Evolutionary conservation across 345 rosid genomes (phyloP).

Genomic region (Populus nigra): DNA sequence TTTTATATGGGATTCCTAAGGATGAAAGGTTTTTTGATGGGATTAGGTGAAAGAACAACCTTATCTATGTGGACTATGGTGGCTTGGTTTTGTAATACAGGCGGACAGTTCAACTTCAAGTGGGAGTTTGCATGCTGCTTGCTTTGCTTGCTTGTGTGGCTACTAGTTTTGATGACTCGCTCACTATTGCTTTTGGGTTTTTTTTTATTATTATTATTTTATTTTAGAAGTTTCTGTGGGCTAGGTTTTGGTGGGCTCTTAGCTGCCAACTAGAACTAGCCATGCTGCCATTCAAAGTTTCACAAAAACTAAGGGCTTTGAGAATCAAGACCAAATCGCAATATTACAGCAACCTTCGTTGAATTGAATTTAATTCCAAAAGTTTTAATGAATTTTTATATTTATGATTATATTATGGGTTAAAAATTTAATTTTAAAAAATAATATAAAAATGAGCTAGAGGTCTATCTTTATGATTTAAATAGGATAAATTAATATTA

Average conservation of each 20-base stretch:
- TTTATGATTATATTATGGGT: no score
- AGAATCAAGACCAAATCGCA: no score
- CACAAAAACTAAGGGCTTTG: conserved; percentile 1
- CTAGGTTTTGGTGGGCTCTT: not conserved
- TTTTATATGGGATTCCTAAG: not conserved
- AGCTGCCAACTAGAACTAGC: conserved; percentile 9
- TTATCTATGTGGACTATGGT: not conserved
- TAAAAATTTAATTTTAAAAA: no score
- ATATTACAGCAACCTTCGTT: no score
- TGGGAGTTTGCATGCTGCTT: not conserved
- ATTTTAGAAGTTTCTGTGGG: not conserved
- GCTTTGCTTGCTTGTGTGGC: conserved; percentile 12
- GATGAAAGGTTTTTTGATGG: not conserved
- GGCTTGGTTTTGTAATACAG: not conserved
- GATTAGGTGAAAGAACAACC: not conserved
- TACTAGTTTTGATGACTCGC: conserved; percentile 1
- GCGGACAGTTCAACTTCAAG: conserved; percentile 19
- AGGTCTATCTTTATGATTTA: no score
- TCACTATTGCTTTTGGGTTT: not conserved
- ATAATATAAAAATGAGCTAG: no score
- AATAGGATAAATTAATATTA: no score
- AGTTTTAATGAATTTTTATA: no score
- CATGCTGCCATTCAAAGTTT: conserved; percentile 23
- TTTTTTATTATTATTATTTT: not conserved
- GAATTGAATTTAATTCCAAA: no score